These are phyloP conservation scores for Tetradesmus obliquus DNA, from an alignment of 139 green algal genomes.

Conservation along the genomic window DNA sequence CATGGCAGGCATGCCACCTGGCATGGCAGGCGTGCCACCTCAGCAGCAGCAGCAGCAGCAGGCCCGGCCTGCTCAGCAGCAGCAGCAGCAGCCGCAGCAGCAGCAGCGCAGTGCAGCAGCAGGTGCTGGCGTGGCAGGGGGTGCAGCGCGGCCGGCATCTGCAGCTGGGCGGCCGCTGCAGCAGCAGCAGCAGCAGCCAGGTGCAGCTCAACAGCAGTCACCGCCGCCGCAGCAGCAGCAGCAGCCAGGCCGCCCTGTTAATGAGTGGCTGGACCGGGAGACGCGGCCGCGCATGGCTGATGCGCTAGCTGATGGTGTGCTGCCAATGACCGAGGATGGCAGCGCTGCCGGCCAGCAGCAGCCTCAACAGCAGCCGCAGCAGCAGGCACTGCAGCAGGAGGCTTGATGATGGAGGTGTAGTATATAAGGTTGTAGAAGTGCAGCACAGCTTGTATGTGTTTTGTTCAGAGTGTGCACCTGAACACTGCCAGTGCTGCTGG, in stretches of 20 bases:
- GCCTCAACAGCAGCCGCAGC: not conserved
- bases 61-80: not conserved
- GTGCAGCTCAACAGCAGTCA: not conserved
- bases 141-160: not conserved
- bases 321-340: conserved; percentile 11
- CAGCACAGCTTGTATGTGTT: not conserved
- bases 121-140: not conserved
- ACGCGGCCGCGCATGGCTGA: conserved; percentile 28
- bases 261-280: conserved; percentile 49
- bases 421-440: not conserved
- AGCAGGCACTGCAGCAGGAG: conserved; percentile 29
- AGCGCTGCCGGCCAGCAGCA: not conserved
- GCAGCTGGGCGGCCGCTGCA: not conserved
- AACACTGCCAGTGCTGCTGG: too few relatives aligned
- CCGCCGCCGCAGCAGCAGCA: not conserved
- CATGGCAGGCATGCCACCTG: not conserved
- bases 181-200: conserved; percentile 36
- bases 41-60: conserved; percentile 34
- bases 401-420: not conserved
- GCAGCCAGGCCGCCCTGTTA: conserved; percentile 15
- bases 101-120: conserved; percentile 5
- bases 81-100: not conserved
- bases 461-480: not conserved
- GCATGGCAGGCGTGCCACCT: not conserved
- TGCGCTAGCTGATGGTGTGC: conserved; percentile 27